A percentile compares a stretch with the other conserved stretches of the same genome.
phyloP scores from a whole-genome alignment of 139 green algal genomes.

The Volvox africanus region DNA sequence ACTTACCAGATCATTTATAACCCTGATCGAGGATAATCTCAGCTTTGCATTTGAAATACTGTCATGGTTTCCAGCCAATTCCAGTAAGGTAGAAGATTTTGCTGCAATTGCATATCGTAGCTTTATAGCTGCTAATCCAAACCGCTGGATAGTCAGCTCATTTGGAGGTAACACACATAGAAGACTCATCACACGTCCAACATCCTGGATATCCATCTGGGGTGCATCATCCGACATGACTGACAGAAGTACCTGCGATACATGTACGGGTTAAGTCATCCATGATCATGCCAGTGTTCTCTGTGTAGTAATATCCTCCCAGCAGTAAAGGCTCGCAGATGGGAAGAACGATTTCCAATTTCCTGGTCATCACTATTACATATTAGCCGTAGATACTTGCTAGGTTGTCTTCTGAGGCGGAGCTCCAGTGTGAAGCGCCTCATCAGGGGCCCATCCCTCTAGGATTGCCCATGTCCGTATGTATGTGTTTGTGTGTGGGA shows the following conservation, averaged over 20 bases:
- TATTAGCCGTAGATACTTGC: too few species aligned
- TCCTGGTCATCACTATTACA: too few species aligned
- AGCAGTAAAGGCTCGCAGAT: neutral
- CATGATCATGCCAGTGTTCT: neutral
- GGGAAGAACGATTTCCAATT: too few species aligned
- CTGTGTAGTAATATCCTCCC: neutral
- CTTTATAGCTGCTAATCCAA: neutral
- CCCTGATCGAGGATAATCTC: neutral
- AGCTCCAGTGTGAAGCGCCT: too few species aligned
- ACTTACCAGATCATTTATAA: neutral
- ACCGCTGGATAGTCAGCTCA: constrained; percentile 28
- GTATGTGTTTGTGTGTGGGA: too few species aligned
- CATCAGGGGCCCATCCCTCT: too few species aligned
- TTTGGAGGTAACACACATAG: neutral
- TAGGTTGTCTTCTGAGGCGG: too few species aligned
- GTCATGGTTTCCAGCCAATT: neutral
- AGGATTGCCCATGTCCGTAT: too few species aligned
- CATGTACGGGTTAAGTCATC: too few species aligned
- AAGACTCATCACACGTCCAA: neutral
- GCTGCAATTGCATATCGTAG: neutral
- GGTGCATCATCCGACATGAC: constrained; percentile 13
- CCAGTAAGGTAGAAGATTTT: neutral
- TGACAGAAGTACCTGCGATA: neutral
- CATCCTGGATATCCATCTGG: neutral
- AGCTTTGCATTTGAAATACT: too few species aligned